Evolutionary conservation across 192 early-diverging fungal genomes (phyloP), one percentile per base, ranked within the genome.

Genomic region (Coemansia javaensis): DNA sequence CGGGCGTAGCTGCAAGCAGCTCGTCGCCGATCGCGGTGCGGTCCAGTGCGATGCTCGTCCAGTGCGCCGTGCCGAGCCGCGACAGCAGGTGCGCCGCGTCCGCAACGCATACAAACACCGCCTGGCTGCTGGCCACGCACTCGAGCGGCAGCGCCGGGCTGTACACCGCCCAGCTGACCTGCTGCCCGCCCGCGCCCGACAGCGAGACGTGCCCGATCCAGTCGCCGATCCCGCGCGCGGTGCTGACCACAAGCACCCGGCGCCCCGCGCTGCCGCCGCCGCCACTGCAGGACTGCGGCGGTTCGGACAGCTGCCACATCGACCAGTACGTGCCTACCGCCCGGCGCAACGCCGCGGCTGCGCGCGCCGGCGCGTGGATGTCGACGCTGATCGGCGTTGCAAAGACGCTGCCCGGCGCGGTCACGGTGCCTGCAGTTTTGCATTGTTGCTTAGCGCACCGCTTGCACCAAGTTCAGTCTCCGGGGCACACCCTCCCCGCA

Each of bases 271-370:
- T 40, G 17, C 39, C 39, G 0, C 7, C 3, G 9, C 12, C 21
- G 17, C n/a, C 28, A 8, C n/a, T 28, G 34, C 14, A 15, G 32
- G 23, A 8, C 23, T 9, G 23, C 17, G 13, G 37, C 11, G 44
- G 46, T 14, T 9, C 28, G 0, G 23, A 25, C 5, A 69, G 53
- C 44, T 69, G 59, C 66, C 66, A 69, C 59, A 69, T 57, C 2
- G 42, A 37, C 66, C 66, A 69, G 35, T 62, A 63, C 0, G 37
- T 40, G 18, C 46, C 55, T 5, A 69, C 47, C 15, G 43, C 39
- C 1, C 23, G 13, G 16, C 28, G 39, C 11, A 69, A n/a, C 11
- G n/a, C 24, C 1, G 3, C n/a, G 2, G 44, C 39, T 22, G 32
- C 20, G 9, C 9, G 16, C 11, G 32, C 15, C 10, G 15, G 45